Percentiles rank a stretch among this genome's conserved stretches.
Conservation (phyloP, 2,329 filamentous ascomycete genomes). For the Talaromyces atroroseus region DNA sequence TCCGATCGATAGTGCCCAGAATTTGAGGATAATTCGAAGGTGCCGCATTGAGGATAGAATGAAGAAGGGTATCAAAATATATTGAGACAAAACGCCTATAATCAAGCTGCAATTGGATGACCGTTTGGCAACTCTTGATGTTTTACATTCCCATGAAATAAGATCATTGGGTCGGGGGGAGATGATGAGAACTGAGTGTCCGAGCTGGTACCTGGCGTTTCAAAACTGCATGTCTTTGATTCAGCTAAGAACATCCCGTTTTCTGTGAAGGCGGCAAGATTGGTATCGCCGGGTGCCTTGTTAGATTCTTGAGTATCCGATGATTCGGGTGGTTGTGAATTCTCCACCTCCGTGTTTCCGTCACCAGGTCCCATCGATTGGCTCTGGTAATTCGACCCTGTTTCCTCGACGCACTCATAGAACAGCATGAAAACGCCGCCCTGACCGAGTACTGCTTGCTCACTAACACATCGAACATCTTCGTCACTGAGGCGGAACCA, state of each 20-base stretch:
- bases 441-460: slow-evolving; percentile 67
- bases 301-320: background rate
- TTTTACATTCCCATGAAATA: background rate
- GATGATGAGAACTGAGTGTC: background rate
- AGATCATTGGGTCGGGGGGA: background rate
- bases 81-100: background rate
- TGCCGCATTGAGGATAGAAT: too few relatives aligned
- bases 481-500: slow-evolving; percentile 96
- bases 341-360: background rate
- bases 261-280: background rate
- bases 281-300: background rate
- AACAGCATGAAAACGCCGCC: slow-evolving; percentile 95
- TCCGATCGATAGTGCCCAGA: background rate
- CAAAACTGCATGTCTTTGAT: slow-evolving; percentile 1
- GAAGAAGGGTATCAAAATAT: slow-evolving; percentile 9
- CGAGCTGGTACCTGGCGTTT: background rate
- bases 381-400: background rate
- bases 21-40: too few relatives aligned
- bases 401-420: slow-evolving; percentile 66
- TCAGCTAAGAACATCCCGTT: background rate
- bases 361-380: background rate
- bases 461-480: slow-evolving; percentile 67
- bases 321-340: background rate
- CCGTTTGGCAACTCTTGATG: background rate
- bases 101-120: background rate